A percentile compares a stretch with the other conserved stretches of the same genome.
These are phyloP conservation scores for Russula virescens DNA, from an alignment of 768 basidiomycete genomes.

Conservation along the genomic window DNA sequence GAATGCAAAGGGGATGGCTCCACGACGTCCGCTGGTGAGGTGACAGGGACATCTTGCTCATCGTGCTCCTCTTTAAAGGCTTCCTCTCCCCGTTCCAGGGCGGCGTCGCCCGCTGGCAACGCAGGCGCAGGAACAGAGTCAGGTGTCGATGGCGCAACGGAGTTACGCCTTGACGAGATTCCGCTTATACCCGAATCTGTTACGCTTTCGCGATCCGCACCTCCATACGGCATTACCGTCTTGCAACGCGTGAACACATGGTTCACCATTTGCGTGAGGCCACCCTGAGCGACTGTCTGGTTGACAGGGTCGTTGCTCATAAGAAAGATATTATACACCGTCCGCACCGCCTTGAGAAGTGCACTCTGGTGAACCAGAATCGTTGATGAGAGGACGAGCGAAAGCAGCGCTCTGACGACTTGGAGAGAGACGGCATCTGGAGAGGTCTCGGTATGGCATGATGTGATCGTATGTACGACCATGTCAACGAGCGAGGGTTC, in stretches of 20 bases:
- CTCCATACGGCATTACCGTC: constrained; percentile 26
- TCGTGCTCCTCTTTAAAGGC: neutral
- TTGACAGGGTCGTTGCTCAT: constrained; percentile 86
- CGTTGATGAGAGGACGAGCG: constrained; percentile 81
- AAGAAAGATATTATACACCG: constrained; percentile 97
- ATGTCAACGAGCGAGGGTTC: constrained; percentile 83
- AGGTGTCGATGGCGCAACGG: constrained; percentile 16
- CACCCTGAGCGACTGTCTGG: constrained; percentile 97
- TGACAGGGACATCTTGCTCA: neutral
- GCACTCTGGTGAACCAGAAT: constrained; percentile 93
- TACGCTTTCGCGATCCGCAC: constrained; percentile 8
- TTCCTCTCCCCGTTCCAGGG: neutral
- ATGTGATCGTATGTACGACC: constrained; percentile 90
- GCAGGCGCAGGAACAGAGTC: constrained; percentile 23
- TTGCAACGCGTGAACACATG: constrained; percentile 88
- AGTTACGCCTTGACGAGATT: constrained; percentile 7
- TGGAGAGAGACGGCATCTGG: constrained; percentile 91
- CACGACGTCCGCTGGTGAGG: neutral
- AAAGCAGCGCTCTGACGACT: constrained; percentile 91
- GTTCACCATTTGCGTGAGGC: constrained; percentile 96
- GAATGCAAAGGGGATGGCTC: neutral
- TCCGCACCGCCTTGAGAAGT: constrained; percentile 90
- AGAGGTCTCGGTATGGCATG: constrained; percentile 82
- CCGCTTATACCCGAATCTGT: constrained; percentile 20
- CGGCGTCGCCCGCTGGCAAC: constrained; percentile 4